phyloP scores from a whole-genome alignment of 1,284 basidiomycete species.

The Trichosporon sp. region DNA sequence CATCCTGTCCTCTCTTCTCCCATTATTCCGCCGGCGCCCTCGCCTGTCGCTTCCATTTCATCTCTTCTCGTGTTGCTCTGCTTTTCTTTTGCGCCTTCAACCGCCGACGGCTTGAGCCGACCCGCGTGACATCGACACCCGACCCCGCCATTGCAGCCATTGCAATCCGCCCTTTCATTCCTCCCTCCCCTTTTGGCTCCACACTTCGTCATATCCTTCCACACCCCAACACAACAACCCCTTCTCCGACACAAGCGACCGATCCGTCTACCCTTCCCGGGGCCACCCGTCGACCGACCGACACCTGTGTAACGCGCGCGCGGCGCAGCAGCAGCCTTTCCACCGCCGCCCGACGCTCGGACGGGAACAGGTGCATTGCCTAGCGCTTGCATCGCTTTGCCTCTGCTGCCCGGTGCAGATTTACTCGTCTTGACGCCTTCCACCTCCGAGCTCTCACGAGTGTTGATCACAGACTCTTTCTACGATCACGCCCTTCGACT shows the following conservation, averaged over 20 bases:
- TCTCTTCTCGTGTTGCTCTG: background rate
- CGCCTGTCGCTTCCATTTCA: background rate
- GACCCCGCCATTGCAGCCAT: background rate
- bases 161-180: background rate
- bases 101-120: background rate
- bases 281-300: background rate
- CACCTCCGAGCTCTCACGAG: background rate
- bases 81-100: background rate
- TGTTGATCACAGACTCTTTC: background rate
- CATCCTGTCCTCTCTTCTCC: background rate
- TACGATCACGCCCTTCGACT: background rate
- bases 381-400: background rate
- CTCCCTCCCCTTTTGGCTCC: background rate
- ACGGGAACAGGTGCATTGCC: too few species aligned
- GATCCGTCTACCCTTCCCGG: background rate
- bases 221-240: background rate
- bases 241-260: background rate
- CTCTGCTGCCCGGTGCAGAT: background rate
- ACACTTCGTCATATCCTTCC: background rate
- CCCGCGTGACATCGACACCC: background rate
- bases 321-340: background rate
- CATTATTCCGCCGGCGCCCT: too few species aligned
- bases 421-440: background rate
- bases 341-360: background rate
- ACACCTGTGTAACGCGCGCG: background rate